Conservation (phyloP, 1,139 yeast genomes). For the Saccharomyces hybrid region DNA sequence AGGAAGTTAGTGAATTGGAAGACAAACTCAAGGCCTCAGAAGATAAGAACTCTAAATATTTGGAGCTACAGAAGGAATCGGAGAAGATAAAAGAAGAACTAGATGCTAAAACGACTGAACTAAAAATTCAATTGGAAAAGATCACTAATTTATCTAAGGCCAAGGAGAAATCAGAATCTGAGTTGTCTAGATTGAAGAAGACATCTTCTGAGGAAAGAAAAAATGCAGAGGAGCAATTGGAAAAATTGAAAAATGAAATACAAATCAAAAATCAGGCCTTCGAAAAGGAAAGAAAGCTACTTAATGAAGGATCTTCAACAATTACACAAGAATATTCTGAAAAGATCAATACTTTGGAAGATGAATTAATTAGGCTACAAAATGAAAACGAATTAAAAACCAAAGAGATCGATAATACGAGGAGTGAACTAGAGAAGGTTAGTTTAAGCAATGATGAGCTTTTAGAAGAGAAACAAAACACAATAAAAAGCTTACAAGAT, state of each 20-base stretch:
- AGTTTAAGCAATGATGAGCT: background rate
- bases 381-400: slow-evolving; percentile 6
- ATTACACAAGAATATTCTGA: slow-evolving; percentile 43
- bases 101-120: background rate
- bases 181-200: background rate
- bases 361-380: slow-evolving; percentile 16
- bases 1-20: slow-evolving; percentile 14
- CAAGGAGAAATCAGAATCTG: background rate
- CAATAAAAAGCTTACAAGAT: background rate
- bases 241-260: slow-evolving; percentile 24
- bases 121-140: background rate
- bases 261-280: slow-evolving; percentile 38
- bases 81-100: background rate
- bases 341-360: slow-evolving; percentile 36
- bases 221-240: slow-evolving; percentile 14
- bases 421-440: slow-evolving; percentile 5
- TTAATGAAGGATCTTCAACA: slow-evolving; percentile 45
- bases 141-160: background rate
- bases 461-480: background rate
- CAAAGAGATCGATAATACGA: slow-evolving; percentile 12
- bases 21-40: slow-evolving; percentile 10
- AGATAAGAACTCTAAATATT: background rate
- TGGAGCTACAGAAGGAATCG: background rate
- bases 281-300: slow-evolving; percentile 43
- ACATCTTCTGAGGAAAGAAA: slow-evolving; percentile 2